Conservation (phyloP, 225 moss, liverwort and hornwort species). For the Polytrichum commune region DNA sequence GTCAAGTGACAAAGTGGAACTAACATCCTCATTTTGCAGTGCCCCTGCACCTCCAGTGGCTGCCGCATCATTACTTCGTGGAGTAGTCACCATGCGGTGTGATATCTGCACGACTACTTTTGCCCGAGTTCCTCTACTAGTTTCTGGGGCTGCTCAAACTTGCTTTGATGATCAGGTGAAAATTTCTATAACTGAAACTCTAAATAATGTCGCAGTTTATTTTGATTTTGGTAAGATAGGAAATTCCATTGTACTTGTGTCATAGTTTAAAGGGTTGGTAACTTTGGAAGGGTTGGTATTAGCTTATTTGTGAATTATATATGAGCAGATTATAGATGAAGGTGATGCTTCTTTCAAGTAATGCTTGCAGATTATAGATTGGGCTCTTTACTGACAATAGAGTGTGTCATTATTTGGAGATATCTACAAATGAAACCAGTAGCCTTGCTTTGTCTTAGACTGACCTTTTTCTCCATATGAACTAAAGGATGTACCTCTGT, state of each 20-base stretch:
- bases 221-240: background rate
- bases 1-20: too few species aligned
- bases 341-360: too few species aligned
- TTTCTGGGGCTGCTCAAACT: slow-evolving; percentile 96
- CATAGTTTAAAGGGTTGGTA: background rate
- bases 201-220: background rate
- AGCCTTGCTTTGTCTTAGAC: background rate
- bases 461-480: background rate
- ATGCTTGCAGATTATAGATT: too few species aligned
- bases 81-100: slow-evolving; percentile 99
- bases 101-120: slow-evolving; percentile 89
- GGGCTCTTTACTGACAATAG: too few species aligned
- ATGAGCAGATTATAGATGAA: too few species aligned
- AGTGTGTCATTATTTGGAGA: too few species aligned
- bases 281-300: too few species aligned
- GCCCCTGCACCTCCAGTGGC: slow-evolving; percentile 94
- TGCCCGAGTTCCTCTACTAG: slow-evolving; percentile 85
- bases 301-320: too few species aligned
- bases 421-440: too few species aligned
- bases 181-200: background rate
- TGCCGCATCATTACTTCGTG: slow-evolving; percentile 82
- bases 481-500: too few species aligned
- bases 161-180: slow-evolving; percentile 97
- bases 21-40: slow-evolving; percentile 33
- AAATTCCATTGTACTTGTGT: background rate